A percentile compares a stretch with the other conserved stretches of the same genome.
Evolutionary conservation across 2,329 filamentous ascomycete species (phyloP).

Genomic region (Hortaea werneckii): DNA sequence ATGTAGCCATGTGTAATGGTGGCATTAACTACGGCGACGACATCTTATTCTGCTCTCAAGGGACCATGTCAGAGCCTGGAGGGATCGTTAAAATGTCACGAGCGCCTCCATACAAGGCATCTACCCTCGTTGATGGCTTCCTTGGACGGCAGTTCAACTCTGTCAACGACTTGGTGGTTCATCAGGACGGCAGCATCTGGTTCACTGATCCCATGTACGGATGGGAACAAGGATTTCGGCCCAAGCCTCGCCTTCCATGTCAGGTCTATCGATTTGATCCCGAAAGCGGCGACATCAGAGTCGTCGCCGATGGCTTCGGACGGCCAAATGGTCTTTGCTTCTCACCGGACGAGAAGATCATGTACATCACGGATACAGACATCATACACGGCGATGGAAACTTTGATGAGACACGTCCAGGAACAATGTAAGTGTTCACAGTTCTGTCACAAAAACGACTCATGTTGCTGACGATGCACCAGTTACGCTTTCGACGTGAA

Average conservation of each 20-base stretch:
- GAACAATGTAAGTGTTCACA: constrained; percentile 36
- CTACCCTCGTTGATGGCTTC: constrained; percentile 45
- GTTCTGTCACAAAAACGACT: background rate
- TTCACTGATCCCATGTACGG: constrained; percentile 56
- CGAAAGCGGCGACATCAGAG: constrained; percentile 40
- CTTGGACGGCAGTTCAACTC: constrained; percentile 52
- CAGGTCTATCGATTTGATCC: constrained; percentile 51
- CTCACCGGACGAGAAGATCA: constrained; percentile 41
- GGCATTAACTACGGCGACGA: constrained; percentile 38
- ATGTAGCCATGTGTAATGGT: constrained; percentile 39
- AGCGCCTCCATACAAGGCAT: constrained; percentile 13
- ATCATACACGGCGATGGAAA: constrained; percentile 32
- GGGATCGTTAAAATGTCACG: constrained; percentile 17
- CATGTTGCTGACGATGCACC: background rate
- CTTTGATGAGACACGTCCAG: constrained; percentile 34
- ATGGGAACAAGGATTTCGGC: constrained; percentile 48
- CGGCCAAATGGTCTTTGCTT: constrained; percentile 50
- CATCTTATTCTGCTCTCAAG: constrained; percentile 25
- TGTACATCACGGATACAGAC: constrained; percentile 51
- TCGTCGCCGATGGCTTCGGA: constrained; percentile 48
- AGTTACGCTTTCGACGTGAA: constrained; percentile 23
- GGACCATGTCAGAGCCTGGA: constrained; percentile 11
- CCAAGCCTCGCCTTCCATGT: constrained; percentile 41
- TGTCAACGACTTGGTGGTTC: constrained; percentile 48
- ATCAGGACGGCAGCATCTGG: constrained; percentile 48